phyloP scores from a whole-genome alignment of 2,329 filamentous ascomycete genomes.

The Sclerotinia minor region DNA sequence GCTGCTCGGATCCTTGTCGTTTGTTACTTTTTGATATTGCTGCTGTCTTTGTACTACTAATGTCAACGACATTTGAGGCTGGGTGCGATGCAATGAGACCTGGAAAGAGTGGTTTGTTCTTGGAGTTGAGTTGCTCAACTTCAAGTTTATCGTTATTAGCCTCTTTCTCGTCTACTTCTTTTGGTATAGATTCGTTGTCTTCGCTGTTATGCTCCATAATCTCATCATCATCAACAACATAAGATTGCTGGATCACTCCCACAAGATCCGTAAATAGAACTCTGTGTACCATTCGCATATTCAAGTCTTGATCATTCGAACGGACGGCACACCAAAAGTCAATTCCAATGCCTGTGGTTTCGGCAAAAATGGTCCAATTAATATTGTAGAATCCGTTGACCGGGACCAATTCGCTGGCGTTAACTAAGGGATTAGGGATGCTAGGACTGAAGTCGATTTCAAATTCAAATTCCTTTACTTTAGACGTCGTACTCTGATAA shows the following conservation, averaged over 20 bases:
- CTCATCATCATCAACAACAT: not conserved
- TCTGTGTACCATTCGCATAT: not conserved
- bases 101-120: not conserved
- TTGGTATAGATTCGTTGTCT: constrained; percentile 1
- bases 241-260: constrained; percentile 1
- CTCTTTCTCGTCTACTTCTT: not conserved
- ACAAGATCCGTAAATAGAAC: not conserved
- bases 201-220: not conserved
- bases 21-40: constrained; percentile 2
- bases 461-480: not conserved
- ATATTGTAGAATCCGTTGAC: constrained; percentile 4
- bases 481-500: not conserved
- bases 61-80: not conserved
- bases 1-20: constrained; percentile 2
- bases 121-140: not conserved
- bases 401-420: not conserved
- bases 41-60: not conserved
- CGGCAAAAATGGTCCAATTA: constrained; percentile 3
- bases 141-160: not conserved
- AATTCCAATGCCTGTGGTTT: constrained; percentile 6
- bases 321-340: not conserved
- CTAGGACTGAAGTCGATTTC: constrained; percentile 6
- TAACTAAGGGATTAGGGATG: not conserved
- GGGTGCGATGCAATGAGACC: not conserved
- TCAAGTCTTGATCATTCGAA: not conserved